Evolutionary conservation across 495 filamentous ascomycete genomes (phyloP), one percentile per base, ranked within the genome.

Genomic region (Daldinia concentrica): DNA sequence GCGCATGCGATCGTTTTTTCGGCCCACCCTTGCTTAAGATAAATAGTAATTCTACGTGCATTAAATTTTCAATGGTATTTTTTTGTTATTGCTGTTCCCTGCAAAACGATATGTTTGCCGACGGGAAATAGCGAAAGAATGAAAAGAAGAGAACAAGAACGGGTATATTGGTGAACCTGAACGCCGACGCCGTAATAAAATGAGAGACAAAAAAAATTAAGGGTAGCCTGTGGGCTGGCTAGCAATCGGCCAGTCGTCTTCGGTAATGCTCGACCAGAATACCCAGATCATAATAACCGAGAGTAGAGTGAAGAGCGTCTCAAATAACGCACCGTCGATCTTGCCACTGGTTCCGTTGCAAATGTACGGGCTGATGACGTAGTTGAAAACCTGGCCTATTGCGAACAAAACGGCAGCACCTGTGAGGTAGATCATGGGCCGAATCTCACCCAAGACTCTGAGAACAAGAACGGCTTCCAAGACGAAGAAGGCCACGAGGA

Each of bases 261-360:
- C 95, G 4, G 95, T 99, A 75, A 99, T 99, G 83, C 93, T 97
- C 43, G 93, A 95, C 95, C 96, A 98, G 85, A 99, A 99, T 69
- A 91, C 76, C 95, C 95, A 99, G 55, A 97, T 75, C 79, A 86
- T 87, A 14, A 91, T 86, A 7, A 98, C 93, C 2, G 94, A 84
- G 14, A 93, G 79, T 0, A 98, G 82, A 0, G 93, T 98, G 82
- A 98, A 98, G 17, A 97, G 83, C 0, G 95, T 98, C 79, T 97
- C 89, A 78, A 99, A 99, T 2, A 98, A 77, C 12, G 94, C 89
- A 51, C 95, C 95, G 75, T 99, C 93, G 74, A 99, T 97, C 75
- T 91, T 94, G 70, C 93, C 92, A 22, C 80, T 73, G 0, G 93
- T 92, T 24, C 91, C 93, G 17, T 88, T 80, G 83, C 95, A 98